Conservation (phyloP, 108 stramenopile genomes). For the Craspedostauros australis region DNA sequence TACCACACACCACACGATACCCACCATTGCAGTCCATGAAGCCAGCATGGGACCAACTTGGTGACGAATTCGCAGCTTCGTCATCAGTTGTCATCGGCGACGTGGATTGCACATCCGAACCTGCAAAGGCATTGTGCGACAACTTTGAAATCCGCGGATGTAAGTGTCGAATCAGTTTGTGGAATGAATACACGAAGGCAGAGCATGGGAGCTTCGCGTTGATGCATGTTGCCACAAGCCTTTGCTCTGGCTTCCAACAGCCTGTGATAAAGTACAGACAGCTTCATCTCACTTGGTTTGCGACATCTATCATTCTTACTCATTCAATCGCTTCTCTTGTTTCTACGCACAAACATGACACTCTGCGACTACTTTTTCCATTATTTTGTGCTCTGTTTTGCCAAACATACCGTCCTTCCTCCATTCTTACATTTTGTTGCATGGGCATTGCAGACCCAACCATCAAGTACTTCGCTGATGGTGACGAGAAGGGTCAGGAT, state of each 20-base stretch:
- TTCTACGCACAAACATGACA: background rate
- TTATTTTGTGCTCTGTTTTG: background rate
- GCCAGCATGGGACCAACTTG: constrained; percentile 65
- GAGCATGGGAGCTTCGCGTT: too few species aligned
- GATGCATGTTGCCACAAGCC: too few species aligned
- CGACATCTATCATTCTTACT: background rate
- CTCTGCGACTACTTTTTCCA: background rate
- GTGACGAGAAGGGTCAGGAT: constrained; percentile 39
- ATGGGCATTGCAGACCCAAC: constrained; percentile 20
- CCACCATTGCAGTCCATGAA: constrained; percentile 51
- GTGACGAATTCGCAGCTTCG: constrained; percentile 56
- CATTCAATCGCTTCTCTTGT: background rate
- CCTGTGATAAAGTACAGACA: constrained; percentile 19
- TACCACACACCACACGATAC: too few species aligned
- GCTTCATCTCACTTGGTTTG: background rate
- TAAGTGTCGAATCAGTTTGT: too few species aligned
- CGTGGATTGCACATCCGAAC: constrained; percentile 54
- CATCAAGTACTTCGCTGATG: constrained; percentile 58
- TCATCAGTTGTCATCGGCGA: constrained; percentile 64
- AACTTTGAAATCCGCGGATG: constrained; percentile 44
- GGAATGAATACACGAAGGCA: too few species aligned
- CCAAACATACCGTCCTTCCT: background rate
- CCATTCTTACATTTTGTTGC: background rate
- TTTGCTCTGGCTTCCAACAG: constrained; percentile 1
- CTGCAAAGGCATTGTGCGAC: constrained; percentile 43